Percentiles rank a stretch among this genome's conserved stretches.
Evolutionary conservation across 805 yeast species (phyloP).

Genomic region (Saccharomycodes ludwigii): DNA sequence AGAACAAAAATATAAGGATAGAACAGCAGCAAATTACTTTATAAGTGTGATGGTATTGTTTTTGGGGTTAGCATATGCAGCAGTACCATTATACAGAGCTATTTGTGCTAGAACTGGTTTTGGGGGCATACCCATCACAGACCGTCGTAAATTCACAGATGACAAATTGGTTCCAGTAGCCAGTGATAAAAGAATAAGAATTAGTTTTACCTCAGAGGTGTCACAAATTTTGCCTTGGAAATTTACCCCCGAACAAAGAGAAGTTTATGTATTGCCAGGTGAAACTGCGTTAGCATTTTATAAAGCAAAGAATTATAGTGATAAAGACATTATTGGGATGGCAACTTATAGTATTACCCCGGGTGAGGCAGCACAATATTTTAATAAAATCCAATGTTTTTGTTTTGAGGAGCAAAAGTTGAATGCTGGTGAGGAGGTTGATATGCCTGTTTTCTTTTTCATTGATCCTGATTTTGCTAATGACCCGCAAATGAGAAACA

Average conservation of each 20-base stretch:
- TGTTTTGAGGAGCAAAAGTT: conserved; percentile 95
- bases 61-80: conserved; percentile 70
- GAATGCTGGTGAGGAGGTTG: conserved; percentile 93
- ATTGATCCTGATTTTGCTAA: conserved; percentile 91
- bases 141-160: conserved; percentile 62
- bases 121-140: conserved; percentile 93
- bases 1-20: conserved; percentile 26
- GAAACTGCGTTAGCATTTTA: conserved; percentile 96
- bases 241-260: conserved; percentile 87
- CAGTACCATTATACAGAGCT: conserved; percentile 87
- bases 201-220: conserved; percentile 87
- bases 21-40: conserved; percentile 53
- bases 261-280: conserved; percentile 87
- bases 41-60: conserved; percentile 59
- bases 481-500: conserved; percentile 85
- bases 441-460: conserved; percentile 96
- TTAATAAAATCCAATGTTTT: conserved; percentile 94
- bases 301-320: conserved; percentile 76
- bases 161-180: conserved; percentile 85
- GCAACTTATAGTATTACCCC: conserved; percentile 97
- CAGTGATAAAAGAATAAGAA: conserved; percentile 64
- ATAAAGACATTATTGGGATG: conserved; percentile 92
- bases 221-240: conserved; percentile 89
- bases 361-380: conserved; percentile 91
- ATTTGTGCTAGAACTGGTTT: conserved; percentile 91